These are phyloP conservation scores for Cladosporium cucumerinum DNA, from an alignment of 2,329 filamentous ascomycete species.

Conservation along the genomic window DNA sequence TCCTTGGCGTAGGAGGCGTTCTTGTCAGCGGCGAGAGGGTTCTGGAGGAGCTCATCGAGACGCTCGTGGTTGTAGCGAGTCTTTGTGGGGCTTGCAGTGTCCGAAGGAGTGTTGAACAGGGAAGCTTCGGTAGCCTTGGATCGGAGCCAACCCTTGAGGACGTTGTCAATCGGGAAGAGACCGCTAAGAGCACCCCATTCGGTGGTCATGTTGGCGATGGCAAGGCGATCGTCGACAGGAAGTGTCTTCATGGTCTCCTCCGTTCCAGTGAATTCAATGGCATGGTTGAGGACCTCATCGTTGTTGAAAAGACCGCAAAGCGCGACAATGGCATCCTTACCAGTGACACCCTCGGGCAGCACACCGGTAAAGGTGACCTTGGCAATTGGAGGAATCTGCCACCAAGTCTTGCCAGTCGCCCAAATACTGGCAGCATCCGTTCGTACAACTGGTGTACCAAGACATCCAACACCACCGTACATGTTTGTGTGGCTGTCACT, in stretches of 20 bases:
- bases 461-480: slow-evolving; percentile 75
- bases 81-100: slow-evolving; percentile 47
- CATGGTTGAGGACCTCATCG: slow-evolving; percentile 86
- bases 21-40: slow-evolving; percentile 66
- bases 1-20: slow-evolving; percentile 80
- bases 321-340: slow-evolving; percentile 91
- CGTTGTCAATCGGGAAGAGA: slow-evolving; percentile 75
- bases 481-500: slow-evolving; percentile 75
- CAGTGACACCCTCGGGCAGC: slow-evolving; percentile 75
- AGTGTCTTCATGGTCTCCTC: slow-evolving; percentile 73
- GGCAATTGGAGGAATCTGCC: slow-evolving; percentile 80
- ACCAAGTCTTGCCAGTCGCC: slow-evolving; percentile 82
- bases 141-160: slow-evolving; percentile 70
- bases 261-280: slow-evolving; percentile 80
- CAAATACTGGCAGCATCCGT: slow-evolving; percentile 85
- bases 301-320: slow-evolving; percentile 82
- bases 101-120: slow-evolving; percentile 52
- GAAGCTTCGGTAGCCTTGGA: slow-evolving; percentile 70
- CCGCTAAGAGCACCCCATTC: slow-evolving; percentile 75
- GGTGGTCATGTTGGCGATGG: slow-evolving; percentile 77
- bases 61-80: slow-evolving; percentile 67
- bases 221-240: slow-evolving; percentile 68
- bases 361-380: slow-evolving; percentile 74
- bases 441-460: slow-evolving; percentile 78
- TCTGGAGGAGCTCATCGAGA: slow-evolving; percentile 68